phyloP scores from a whole-genome alignment of 2,329 filamentous ascomycete species.

The Reticulascus tulasneorum region DNA sequence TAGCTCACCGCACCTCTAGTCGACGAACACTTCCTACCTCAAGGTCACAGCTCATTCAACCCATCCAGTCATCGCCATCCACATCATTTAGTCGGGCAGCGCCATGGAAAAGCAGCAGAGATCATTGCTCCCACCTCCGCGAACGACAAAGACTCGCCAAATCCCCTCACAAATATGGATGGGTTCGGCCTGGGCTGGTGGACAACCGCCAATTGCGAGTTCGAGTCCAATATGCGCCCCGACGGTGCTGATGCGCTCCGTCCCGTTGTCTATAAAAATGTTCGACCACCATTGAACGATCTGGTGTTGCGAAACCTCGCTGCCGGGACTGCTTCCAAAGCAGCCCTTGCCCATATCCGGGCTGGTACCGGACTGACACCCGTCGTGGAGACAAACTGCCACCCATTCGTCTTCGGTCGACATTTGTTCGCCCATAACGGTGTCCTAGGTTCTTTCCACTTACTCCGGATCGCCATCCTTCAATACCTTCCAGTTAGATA shows the following conservation, averaged over 20 bases:
- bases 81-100: no score
- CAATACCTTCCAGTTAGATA: conserved; percentile 9
- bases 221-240: background rate
- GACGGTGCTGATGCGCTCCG: conserved; percentile 2
- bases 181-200: conserved; percentile 9
- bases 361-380: conserved; percentile 5
- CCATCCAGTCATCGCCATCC: no score
- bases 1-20: conserved; percentile 1
- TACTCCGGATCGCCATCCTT: conserved; percentile 1
- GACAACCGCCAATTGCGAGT: conserved; percentile 4
- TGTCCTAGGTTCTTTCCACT: conserved; percentile 6
- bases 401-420: conserved; percentile 8
- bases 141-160: conserved; percentile 6
- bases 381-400: conserved; percentile 10
- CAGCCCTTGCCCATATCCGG: conserved; percentile 7
- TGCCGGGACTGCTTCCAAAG: conserved; percentile 6
- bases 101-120: no score
- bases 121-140: conserved; percentile 4
- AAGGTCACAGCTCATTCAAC: background rate
- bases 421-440: conserved; percentile 11
- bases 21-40: conserved; percentile 8
- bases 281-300: conserved; percentile 8
- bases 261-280: conserved; percentile 8
- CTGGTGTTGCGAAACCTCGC: conserved; percentile 7
- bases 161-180: conserved; percentile 9